Conservation (phyloP, 176 grass and related monocot species). For the Triticum urartu region DNA sequence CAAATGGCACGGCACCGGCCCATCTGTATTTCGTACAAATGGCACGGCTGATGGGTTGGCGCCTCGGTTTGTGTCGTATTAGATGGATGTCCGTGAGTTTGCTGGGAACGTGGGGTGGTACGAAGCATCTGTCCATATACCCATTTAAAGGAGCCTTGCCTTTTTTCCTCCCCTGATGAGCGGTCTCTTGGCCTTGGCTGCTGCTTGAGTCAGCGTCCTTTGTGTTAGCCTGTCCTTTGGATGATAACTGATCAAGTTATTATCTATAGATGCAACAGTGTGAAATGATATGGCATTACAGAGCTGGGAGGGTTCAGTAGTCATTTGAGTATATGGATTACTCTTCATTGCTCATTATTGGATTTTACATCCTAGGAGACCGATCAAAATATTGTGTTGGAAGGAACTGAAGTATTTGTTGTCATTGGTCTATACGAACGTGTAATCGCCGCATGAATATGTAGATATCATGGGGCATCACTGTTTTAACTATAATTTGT, state of each 20-base stretch:
- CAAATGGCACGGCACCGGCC: background rate
- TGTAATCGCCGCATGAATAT: background rate
- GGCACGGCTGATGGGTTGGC: constrained; percentile 4
- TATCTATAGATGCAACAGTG: background rate
- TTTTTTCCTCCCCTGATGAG: background rate
- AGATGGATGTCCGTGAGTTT: background rate
- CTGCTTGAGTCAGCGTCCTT: constrained; percentile 6
- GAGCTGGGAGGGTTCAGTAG: background rate
- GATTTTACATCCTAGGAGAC: background rate
- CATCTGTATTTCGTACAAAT: constrained; percentile 36
- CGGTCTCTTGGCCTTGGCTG: background rate
- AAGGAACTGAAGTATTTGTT: background rate
- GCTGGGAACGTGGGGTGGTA: constrained; percentile 33
- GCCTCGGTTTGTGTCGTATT: constrained; percentile 9
- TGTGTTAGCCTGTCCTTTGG: constrained; percentile 14
- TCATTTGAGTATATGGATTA: constrained; percentile 11
- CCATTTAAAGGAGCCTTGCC: background rate
- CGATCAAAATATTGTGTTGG: background rate
- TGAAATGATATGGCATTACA: background rate
- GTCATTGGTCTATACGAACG: background rate
- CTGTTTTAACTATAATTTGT: background rate
- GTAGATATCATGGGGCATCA: background rate
- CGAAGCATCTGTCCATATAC: constrained; percentile 8
- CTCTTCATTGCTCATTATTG: background rate
- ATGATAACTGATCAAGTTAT: background rate